Conservation (phyloP, 2,329 filamentous ascomycete species). For the Fusarium acutatum region DNA sequence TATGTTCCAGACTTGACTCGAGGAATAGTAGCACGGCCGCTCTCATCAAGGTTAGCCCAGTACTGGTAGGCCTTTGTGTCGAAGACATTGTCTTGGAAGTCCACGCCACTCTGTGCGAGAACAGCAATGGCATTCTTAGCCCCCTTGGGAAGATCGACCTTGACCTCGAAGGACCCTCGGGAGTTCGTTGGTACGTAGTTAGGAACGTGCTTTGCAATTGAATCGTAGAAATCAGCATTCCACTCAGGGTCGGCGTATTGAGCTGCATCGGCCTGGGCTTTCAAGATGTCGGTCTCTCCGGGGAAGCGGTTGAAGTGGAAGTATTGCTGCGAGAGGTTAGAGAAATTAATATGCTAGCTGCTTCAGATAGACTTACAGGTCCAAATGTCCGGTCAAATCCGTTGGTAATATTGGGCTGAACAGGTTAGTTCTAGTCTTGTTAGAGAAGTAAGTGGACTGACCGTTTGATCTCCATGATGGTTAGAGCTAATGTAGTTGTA, state of each 20-base stretch:
- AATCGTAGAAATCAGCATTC: conserved; percentile 70
- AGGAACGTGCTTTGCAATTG: conserved; percentile 66
- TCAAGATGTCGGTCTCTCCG: conserved; percentile 54
- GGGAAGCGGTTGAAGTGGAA: conserved; percentile 69
- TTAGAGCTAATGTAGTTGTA: conserved; percentile 72
- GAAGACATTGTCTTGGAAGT: conserved; percentile 55
- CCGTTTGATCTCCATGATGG: conserved; percentile 68
- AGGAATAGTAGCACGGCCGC: conserved; percentile 61
- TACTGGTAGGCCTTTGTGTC: conserved; percentile 68
- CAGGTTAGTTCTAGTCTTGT: background rate
- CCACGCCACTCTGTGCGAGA: conserved; percentile 49
- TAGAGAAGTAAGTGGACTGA: background rate
- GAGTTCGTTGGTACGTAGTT: conserved; percentile 64
- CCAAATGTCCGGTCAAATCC: conserved; percentile 73
- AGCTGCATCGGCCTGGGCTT: conserved; percentile 63
- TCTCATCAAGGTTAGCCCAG: conserved; percentile 62
- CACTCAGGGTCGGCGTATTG: conserved; percentile 60
- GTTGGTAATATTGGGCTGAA: conserved; percentile 66
- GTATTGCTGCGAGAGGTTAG: conserved; percentile 52
- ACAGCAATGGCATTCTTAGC: conserved; percentile 64
- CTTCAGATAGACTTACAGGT: conserved; percentile 46
- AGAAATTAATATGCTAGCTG: background rate
- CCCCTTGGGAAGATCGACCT: conserved; percentile 59
- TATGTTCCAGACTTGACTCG: conserved; percentile 67
- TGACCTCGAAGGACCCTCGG: conserved; percentile 60